phyloP scores from a whole-genome alignment of 179 eudicot species.

The Patellifolia procumbens region DNA sequence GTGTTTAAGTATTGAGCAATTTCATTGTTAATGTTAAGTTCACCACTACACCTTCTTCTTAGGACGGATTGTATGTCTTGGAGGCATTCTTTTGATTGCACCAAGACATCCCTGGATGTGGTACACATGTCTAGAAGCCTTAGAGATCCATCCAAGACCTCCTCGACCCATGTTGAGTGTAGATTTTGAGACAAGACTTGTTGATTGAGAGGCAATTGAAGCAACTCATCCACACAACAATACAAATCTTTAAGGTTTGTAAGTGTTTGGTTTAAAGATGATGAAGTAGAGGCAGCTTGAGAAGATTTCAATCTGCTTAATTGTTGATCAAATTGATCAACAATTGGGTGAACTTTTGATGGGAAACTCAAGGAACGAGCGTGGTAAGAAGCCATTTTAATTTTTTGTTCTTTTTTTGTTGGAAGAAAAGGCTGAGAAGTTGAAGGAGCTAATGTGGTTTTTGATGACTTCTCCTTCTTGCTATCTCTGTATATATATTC shows the following conservation, averaged over 20 bases:
- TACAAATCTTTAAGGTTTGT: slow-evolving; percentile 10
- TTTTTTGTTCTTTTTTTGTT: too few species aligned
- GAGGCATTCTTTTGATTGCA: slow-evolving; percentile 26
- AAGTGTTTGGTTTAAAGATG: background rate
- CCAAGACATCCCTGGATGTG: slow-evolving; percentile 26
- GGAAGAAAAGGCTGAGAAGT: background rate
- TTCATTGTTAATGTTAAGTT: slow-evolving; percentile 18
- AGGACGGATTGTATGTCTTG: slow-evolving; percentile 28
- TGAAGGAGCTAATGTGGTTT: background rate
- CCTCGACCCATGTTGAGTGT: background rate
- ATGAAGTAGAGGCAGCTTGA: slow-evolving; percentile 2
- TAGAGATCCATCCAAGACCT: slow-evolving; percentile 27
- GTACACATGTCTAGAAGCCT: slow-evolving; percentile 38
- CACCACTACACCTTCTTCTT: slow-evolving; percentile 28
- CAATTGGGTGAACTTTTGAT: background rate
- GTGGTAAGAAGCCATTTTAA: background rate
- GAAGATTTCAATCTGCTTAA: slow-evolving; percentile 2
- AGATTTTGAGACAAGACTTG: background rate
- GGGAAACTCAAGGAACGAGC: slow-evolving; percentile 1
- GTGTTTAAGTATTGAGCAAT: slow-evolving; percentile 20
- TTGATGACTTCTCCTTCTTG: background rate
- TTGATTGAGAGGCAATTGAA: background rate
- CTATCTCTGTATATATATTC: background rate
- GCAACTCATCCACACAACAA: slow-evolving; percentile 8
- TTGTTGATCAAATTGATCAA: background rate